These are phyloP conservation scores for Rhododendron henanense DNA, from an alignment of 148 eudicot genomes.

Conservation along the genomic window DNA sequence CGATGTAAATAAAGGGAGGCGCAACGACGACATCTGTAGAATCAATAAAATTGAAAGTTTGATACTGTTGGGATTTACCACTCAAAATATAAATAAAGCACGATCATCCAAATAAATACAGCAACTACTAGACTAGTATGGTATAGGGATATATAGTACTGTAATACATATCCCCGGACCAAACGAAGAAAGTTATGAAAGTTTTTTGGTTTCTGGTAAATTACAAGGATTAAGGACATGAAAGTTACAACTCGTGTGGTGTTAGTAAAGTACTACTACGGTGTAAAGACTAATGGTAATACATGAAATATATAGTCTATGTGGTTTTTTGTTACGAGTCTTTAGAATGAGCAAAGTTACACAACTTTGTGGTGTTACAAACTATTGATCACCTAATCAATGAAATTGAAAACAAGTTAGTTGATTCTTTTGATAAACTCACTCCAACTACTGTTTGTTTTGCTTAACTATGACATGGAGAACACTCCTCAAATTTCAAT, in stretches of 20 bases:
- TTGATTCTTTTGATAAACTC: not conserved
- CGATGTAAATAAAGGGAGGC: conserved; percentile 87
- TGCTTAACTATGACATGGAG: not conserved
- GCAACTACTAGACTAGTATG: not conserved
- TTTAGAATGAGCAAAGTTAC: not conserved
- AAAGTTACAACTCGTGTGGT: not conserved
- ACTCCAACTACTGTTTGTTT: not conserved
- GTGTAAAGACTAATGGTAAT: not conserved
- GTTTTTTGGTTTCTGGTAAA: not conserved
- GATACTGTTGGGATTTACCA: not conserved
- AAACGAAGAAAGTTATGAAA: not conserved
- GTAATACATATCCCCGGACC: not conserved
- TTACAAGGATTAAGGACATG: not conserved
- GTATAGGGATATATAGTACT: not conserved
- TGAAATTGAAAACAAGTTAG: not conserved
- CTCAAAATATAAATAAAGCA: not conserved
- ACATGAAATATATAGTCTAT: not conserved
- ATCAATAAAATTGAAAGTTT: conserved; percentile 5
- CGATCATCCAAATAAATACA: not conserved
- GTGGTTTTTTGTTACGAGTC: not conserved
- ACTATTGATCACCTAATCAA: not conserved
- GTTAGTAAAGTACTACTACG: not conserved
- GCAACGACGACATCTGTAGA: conserved; percentile 88
- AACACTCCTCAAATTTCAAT: not conserved
- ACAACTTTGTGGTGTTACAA: not conserved